A percentile compares a stretch with the other conserved stretches of the same genome.
phyloP scores from a whole-genome alignment of 2,329 filamentous ascomycete species.

The Aspergillus japonicus region DNA sequence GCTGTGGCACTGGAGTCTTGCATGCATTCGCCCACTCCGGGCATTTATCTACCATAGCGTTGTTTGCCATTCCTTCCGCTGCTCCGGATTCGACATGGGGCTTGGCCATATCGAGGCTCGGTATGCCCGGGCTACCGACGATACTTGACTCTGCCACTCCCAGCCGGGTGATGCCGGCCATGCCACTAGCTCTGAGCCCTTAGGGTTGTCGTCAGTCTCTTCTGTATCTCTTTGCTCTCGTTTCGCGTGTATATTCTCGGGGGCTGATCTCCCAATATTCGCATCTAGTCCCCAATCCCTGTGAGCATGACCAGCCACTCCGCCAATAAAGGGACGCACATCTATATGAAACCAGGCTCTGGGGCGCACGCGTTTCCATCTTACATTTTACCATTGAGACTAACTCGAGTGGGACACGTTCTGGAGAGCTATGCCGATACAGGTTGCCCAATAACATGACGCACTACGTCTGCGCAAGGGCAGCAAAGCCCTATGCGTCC shows the following conservation, averaged over 20 bases:
- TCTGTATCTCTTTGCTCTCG: background rate
- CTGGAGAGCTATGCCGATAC: background rate
- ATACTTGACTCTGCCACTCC: background rate
- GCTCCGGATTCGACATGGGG: background rate
- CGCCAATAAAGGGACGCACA: slow-evolving; percentile 3
- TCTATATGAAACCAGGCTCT: slow-evolving; percentile 17
- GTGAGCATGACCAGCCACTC: slow-evolving; percentile 14
- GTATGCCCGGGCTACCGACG: background rate
- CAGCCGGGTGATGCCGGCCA: background rate
- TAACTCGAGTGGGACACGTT: background rate
- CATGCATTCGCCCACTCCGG: background rate
- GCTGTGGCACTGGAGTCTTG: background rate
- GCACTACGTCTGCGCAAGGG: background rate
- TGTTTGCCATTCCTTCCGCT: background rate
- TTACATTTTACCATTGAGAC: background rate
- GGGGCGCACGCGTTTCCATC: background rate
- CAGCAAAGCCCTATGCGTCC: background rate
- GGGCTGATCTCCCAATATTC: background rate
- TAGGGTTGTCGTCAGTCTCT: background rate
- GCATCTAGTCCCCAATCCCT: background rate
- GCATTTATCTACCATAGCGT: background rate
- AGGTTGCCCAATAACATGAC: background rate
- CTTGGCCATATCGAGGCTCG: background rate
- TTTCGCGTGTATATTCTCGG: background rate
- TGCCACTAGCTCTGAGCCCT: background rate